A percentile compares a stretch with the other conserved stretches of the same genome.
phyloP scores from a whole-genome alignment of 2,329 filamentous ascomycete genomes.

The Trichoderma polysporum region DNA sequence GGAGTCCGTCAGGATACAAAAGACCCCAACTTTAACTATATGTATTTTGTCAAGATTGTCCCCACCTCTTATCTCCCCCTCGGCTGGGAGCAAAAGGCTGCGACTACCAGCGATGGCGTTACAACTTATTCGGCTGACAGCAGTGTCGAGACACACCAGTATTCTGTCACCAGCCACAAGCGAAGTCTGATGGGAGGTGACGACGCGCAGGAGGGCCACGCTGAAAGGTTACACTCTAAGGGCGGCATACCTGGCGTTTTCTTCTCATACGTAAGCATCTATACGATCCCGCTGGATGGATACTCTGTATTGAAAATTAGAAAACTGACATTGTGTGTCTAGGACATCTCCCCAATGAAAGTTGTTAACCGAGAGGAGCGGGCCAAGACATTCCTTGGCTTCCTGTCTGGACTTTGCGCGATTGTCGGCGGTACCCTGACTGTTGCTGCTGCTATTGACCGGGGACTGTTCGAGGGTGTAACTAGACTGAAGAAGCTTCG shows the following conservation, averaged over 20 bases:
- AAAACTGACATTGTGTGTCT: neutral
- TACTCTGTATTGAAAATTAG: neutral
- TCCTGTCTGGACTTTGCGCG: constrained; percentile 90
- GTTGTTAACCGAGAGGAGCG: constrained; percentile 94
- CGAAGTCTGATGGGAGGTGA: constrained; percentile 80
- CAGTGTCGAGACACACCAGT: constrained; percentile 96
- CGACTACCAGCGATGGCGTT: constrained; percentile 55
- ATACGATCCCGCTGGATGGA: neutral
- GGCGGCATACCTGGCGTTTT: constrained; percentile 97
- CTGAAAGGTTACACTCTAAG: constrained; percentile 83
- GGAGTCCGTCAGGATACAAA: constrained; percentile 71
- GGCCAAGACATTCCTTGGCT: constrained; percentile 85
- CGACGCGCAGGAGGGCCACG: constrained; percentile 83
- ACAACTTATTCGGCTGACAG: neutral
- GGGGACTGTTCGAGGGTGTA: constrained; percentile 85
- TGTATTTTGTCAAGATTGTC: constrained; percentile 99
- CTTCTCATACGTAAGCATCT: constrained; percentile 83
- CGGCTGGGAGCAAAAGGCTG: constrained; percentile 68
- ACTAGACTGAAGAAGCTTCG: constrained; percentile 84
- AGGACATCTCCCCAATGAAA: constrained; percentile 99
- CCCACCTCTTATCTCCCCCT: constrained; percentile 92
- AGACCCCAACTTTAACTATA: constrained; percentile 89
- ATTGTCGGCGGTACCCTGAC: constrained; percentile 94
- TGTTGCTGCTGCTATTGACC: constrained; percentile 89
- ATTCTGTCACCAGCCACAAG: constrained; percentile 96